Percentiles rank a stretch among this genome's conserved stretches.
Evolutionary conservation across 2,329 filamentous ascomycete species (phyloP).

Genomic region (Pseudogymnoascus sp.): DNA sequence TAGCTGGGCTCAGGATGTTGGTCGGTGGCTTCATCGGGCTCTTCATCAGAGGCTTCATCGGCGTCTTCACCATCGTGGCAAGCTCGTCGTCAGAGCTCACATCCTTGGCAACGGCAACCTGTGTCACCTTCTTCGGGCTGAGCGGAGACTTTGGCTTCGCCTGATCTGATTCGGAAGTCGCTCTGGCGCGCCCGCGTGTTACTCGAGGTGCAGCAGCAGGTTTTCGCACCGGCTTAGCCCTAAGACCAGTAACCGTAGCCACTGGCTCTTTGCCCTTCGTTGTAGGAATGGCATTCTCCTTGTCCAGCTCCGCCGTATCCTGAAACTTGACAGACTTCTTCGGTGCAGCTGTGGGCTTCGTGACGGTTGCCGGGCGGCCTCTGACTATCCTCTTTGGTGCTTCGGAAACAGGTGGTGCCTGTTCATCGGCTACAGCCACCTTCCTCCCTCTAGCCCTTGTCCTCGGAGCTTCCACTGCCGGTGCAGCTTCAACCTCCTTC

Average conservation of each 20-base stretch:
- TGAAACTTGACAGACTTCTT: conserved; percentile 60
- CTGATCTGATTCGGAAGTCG: conserved; percentile 28
- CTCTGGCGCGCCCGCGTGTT: conserved; percentile 18
- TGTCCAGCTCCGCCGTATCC: conserved; percentile 44
- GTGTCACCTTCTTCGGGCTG: conserved; percentile 59
- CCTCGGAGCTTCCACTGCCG: conserved; percentile 26
- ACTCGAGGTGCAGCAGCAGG: conserved; percentile 25
- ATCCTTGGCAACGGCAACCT: conserved; percentile 38
- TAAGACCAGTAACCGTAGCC: conserved; percentile 31
- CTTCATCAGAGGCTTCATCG: conserved; percentile 46
- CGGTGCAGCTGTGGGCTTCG: conserved; percentile 34
- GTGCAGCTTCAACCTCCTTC: conserved; percentile 19
- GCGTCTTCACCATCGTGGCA: conserved; percentile 43
- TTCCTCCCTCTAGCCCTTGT: conserved; percentile 22
- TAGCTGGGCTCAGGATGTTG: conserved; percentile 27
- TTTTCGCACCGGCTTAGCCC: conserved; percentile 44
- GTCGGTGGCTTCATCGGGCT: conserved; percentile 46
- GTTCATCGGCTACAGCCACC: conserved; percentile 21
- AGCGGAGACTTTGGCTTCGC: conserved; percentile 44
- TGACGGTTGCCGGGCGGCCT: conserved; percentile 31
- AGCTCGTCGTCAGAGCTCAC: conserved; percentile 54
- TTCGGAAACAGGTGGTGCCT: conserved; percentile 27
- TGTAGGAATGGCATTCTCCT: conserved; percentile 52
- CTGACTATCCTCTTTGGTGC: conserved; percentile 34
- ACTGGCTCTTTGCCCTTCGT: conserved; percentile 30